Evolutionary conservation across 2,329 filamentous ascomycete species (phyloP).

Genomic region (Scedosporium dehoogii): DNA sequence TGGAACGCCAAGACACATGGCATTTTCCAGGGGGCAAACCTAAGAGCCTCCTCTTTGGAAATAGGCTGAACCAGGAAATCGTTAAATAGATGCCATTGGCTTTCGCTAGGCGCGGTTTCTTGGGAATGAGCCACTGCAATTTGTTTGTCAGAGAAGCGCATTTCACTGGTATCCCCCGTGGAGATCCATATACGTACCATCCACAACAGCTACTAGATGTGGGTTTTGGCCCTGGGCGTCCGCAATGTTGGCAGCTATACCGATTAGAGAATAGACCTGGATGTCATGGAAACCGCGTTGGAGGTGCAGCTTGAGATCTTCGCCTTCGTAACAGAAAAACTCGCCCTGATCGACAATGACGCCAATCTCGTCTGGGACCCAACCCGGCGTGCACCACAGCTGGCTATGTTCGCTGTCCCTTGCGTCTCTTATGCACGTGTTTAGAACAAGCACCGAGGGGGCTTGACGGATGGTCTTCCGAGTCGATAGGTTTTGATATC

Average conservation of each 20-base stretch:
- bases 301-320: slow-evolving; percentile 72
- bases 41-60: slow-evolving; percentile 70
- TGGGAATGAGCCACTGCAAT: slow-evolving; percentile 8
- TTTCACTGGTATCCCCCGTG: neutral
- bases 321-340: slow-evolving; percentile 89
- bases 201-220: slow-evolving; percentile 84
- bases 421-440: slow-evolving; percentile 62
- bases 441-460: slow-evolving; percentile 80
- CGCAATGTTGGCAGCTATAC: slow-evolving; percentile 73
- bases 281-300: slow-evolving; percentile 73
- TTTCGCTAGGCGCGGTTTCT: slow-evolving; percentile 40
- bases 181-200: slow-evolving; percentile 43
- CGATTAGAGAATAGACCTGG: slow-evolving; percentile 82
- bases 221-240: slow-evolving; percentile 63
- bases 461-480: slow-evolving; percentile 75
- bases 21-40: slow-evolving; percentile 86
- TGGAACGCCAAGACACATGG: slow-evolving; percentile 86
- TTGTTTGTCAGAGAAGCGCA: neutral
- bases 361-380: slow-evolving; percentile 89
- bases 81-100: slow-evolving; percentile 93
- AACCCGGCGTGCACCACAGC: slow-evolving; percentile 82
- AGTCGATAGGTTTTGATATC: slow-evolving; percentile 81
- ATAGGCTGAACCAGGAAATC: slow-evolving; percentile 86
- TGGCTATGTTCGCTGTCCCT: slow-evolving; percentile 52
- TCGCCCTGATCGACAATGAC: slow-evolving; percentile 85